Base-by-base conservation (phyloP, 441 rosid species). In the Populus tomentosa region DNA sequence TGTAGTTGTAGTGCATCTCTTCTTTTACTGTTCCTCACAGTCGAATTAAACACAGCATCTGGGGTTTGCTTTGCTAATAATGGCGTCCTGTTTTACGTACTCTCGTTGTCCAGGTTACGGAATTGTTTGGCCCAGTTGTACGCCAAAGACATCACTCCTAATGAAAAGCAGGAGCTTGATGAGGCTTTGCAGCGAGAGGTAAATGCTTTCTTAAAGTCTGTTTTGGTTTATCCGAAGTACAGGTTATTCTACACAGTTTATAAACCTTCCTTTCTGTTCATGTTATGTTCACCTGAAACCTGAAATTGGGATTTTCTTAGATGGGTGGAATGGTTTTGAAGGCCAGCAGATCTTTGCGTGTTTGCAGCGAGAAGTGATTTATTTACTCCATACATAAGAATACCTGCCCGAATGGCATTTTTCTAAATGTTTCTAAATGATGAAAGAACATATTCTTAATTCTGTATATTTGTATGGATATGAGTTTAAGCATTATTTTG, bases 151-250 rank as follows among this genome's bases (percentile, higher is more conserved):
- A 92, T 95, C 61, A 95, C 95, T 83, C 98, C 98, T 71, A 93
- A 95, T 84, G 98, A 92, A 74, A 91, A 95, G 86, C 97, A 92
- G 80, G 99, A 95, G 84, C 97, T 95, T 35, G 98, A 93, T 28
- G 99, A 95, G 88, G 94, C 97, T 80, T 87, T 95, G 1, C 97
- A 93, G 46, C 85, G 99, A 83, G 98, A 93, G 97, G 98, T 95
- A 86, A 2, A 69, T 71, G 73, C 30, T 21, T 36, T 13, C 7
- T 69, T 61, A 26, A 56, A 28, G 20, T 65, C 64, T 38, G 4
- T 7, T 38, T 38, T 74, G 6, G 40, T 1, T 72, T 6, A 3
- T 61, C 32, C 24, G 32, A 23, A 63, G 67, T 63, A 24, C 11
- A 63, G 16, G 13, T 24, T 24, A 5, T 14, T 46, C 56, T 46